Percentiles rank a stretch among this genome's conserved stretches.
Evolutionary conservation across 352 stramenopile genomes (phyloP).

Genomic region (Phytophthora boehmeriae): DNA sequence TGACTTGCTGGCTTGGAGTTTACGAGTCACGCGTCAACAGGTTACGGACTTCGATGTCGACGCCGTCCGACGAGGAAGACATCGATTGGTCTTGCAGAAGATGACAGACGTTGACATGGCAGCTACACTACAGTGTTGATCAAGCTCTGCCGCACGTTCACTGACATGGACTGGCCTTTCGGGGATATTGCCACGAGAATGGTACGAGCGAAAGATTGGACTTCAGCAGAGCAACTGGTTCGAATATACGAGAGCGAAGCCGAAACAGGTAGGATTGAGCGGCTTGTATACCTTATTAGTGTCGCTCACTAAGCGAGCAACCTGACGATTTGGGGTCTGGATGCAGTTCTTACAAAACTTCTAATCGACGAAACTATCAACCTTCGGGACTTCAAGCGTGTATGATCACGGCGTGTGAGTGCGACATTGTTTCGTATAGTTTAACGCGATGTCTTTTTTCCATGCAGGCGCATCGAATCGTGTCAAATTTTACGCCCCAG

Average conservation of each 20-base stretch:
- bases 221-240: slow-evolving; percentile 54
- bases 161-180: slow-evolving; percentile 39
- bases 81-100: no score
- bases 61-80: no score
- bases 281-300: background rate
- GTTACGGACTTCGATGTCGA: no score
- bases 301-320: background rate
- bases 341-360: slow-evolving; percentile 39
- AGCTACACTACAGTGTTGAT: no score
- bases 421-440: background rate
- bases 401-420: slow-evolving; percentile 12
- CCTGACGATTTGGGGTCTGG: background rate
- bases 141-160: slow-evolving; percentile 48
- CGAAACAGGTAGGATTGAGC: slow-evolving; percentile 8
- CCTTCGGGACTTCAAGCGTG: slow-evolving; percentile 64
- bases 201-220: slow-evolving; percentile 64
- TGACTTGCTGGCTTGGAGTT: no score
- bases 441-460: background rate
- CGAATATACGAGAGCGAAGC: slow-evolving; percentile 40
- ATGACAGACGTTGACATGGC: no score
- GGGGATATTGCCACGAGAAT: slow-evolving; percentile 39
- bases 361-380: slow-evolving; percentile 61
- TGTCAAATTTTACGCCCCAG: slow-evolving; percentile 56
- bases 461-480: slow-evolving; percentile 59
- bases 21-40: no score